Evolutionary conservation across 129 eudicot genomes (phyloP).

Genomic region (Deinandra increscens): DNA sequence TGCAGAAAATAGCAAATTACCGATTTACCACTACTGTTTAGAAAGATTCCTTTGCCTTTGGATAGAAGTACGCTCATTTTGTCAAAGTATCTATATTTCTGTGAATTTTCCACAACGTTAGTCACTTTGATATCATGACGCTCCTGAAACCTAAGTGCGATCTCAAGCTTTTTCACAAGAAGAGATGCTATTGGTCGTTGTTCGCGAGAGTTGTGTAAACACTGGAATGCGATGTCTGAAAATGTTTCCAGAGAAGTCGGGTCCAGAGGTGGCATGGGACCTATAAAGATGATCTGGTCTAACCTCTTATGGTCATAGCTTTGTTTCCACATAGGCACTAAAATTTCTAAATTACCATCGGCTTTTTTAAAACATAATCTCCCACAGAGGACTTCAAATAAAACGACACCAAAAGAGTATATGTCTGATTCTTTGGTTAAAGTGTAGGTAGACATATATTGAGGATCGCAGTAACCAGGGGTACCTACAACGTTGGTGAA

Average conservation of each 20-base stretch:
- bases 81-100: neutral
- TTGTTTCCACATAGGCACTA: constrained; percentile 8
- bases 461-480: neutral
- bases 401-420: too few relatives aligned
- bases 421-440: too few relatives aligned
- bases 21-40: neutral
- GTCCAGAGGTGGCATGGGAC: neutral
- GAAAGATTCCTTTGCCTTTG: neutral
- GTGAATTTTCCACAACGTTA: neutral
- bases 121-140: neutral
- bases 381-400: neutral
- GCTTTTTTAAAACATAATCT: neutral
- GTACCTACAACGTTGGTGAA: neutral
- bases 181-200: neutral
- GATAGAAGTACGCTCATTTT: neutral
- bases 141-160: neutral
- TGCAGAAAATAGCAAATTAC: too few relatives aligned
- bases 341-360: neutral
- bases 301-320: neutral
- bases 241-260: neutral
- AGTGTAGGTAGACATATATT: too few relatives aligned
- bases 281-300: neutral
- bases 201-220: neutral
- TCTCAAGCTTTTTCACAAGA: neutral
- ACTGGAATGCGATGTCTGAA: neutral